These are phyloP conservation scores for Mrakia blollopis DNA, from an alignment of 768 basidiomycete species.

Conservation along the genomic window DNA sequence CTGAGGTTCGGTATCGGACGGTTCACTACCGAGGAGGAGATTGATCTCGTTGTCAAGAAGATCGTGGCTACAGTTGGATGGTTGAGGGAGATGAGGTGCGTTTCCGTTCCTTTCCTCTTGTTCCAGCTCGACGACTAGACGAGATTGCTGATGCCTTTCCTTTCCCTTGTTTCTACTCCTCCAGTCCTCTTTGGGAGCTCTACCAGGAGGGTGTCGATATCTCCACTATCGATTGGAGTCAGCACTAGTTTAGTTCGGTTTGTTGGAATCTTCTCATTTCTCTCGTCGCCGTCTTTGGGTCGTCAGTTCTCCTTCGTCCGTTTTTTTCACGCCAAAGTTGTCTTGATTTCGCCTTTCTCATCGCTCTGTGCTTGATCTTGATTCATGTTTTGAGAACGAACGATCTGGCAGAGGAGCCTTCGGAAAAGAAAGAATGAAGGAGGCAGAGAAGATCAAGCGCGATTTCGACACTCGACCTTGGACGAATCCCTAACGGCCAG, in stretches of 20 bases:
- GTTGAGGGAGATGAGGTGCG: slow-evolving; percentile 79
- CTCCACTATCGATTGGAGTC: slow-evolving; percentile 79
- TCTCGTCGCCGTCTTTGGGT: background rate
- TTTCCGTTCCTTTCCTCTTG: background rate
- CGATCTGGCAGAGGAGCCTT: background rate
- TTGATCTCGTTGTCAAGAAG: slow-evolving; percentile 86
- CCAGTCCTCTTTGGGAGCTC: slow-evolving; percentile 94
- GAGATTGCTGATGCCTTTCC: slow-evolving; percentile 9
- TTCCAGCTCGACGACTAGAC: background rate
- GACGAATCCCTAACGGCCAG: background rate
- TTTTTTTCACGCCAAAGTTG: background rate
- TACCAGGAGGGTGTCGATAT: slow-evolving; percentile 98
- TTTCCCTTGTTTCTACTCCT: background rate
- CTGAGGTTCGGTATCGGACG: slow-evolving; percentile 95
- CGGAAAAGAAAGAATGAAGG: background rate
- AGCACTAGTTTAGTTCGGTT: slow-evolving; percentile 6
- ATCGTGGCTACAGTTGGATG: slow-evolving; percentile 80
- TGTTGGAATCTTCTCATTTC: background rate
- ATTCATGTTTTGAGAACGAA: too few species aligned
- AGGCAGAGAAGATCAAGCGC: too few species aligned
- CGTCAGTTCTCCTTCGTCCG: background rate
- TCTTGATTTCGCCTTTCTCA: background rate
- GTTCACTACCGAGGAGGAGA: slow-evolving; percentile 94
- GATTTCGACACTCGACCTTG: too few species aligned
- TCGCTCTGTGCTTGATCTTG: background rate